Evolutionary conservation across 1,284 basidiomycete genomes (phyloP).

Genomic region (Volvariella surrecta): DNA sequence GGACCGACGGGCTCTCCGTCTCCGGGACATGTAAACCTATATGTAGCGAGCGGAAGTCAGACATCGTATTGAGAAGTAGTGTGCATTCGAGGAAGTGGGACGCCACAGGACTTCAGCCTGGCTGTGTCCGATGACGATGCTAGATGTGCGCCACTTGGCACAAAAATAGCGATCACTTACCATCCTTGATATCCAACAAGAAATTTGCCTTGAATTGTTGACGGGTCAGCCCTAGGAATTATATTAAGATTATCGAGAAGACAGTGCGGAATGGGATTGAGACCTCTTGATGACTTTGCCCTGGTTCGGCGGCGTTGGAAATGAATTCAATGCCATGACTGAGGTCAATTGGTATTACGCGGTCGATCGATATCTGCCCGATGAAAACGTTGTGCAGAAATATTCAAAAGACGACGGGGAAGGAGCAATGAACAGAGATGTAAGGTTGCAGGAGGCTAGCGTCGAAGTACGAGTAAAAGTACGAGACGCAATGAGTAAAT

Average conservation of each 20-base stretch:
- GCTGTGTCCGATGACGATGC: no score
- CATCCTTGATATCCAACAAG: conserved; percentile 80
- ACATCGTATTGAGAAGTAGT: no score
- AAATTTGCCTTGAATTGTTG: conserved; percentile 64
- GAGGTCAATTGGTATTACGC: not conserved
- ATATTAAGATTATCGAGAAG: conserved; percentile 1
- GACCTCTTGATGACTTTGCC: conserved; percentile 30
- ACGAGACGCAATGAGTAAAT: no score
- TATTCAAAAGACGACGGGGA: no score
- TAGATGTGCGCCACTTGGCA: no score
- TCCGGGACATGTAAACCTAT: conserved; percentile 62
- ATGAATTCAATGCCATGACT: conserved; percentile 18
- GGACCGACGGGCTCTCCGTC: conserved; percentile 58
- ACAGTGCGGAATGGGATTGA: conserved; percentile 1
- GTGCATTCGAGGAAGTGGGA: no score
- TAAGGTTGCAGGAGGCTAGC: not conserved
- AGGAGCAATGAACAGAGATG: not conserved
- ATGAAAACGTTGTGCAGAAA: not conserved
- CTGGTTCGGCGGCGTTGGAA: conserved; percentile 7
- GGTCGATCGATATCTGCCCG: not conserved
- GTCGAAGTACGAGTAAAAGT: no score
- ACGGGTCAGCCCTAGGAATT: conserved; percentile 32
- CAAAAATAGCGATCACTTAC: conserved; percentile 25
- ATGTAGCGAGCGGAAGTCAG: no score
- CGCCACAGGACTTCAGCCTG: no score